Base-by-base conservation (phyloP, 2,329 filamentous ascomycete species). In the Xylariaceae sp. region DNA sequence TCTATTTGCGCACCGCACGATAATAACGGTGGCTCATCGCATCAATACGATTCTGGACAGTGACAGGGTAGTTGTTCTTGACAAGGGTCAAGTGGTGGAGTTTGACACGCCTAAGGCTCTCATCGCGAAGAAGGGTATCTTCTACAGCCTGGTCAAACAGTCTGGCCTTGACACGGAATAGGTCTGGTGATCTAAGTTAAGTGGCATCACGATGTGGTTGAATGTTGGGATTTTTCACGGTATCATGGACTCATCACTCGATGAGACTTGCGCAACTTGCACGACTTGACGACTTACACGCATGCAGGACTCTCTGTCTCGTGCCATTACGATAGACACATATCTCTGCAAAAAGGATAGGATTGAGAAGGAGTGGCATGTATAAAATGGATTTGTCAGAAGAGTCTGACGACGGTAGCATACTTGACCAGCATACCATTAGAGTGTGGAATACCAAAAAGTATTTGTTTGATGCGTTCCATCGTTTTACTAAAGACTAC, bases 21-120 rank as follows among this genome's bases (percentile, higher is more conserved):
- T 99, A 74, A 96, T 99, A 74, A 99, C 94, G 0, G 96, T 99
- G 70, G 94, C 94, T 30, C 94, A 99, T 78, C 88, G 94, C 57
- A 96, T 99, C 78, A 97, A 97, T 77, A 99, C 94, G 9, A 97
- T 99, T 69, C 82, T 99, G 35, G 86, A 88, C 73, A 85, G 82
- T 62, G 93, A 99, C 76, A 86, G 92, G 54, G 94, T 99, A 63
- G 87, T 99, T 42, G 94, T 99, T 53, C 83, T 99, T 4, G 92
- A 97, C 72, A 88, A 89, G 74, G 94, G 94, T 49, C 84, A 86
- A 68, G 92, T 99, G 48, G 88, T 87, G 53, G 94, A 99, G 74
- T 99, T 97, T 74, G 94, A 96, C 73, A 91, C 87, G 5, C 94
- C 94, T 1, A 80, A 84, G 45, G 86, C 88, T 64, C 80, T 99